A percentile compares a stretch with the other conserved stretches of the same genome.
Evolutionary conservation across 352 stramenopile species (phyloP).

Genomic region (Elongisporangium undulatum): DNA sequence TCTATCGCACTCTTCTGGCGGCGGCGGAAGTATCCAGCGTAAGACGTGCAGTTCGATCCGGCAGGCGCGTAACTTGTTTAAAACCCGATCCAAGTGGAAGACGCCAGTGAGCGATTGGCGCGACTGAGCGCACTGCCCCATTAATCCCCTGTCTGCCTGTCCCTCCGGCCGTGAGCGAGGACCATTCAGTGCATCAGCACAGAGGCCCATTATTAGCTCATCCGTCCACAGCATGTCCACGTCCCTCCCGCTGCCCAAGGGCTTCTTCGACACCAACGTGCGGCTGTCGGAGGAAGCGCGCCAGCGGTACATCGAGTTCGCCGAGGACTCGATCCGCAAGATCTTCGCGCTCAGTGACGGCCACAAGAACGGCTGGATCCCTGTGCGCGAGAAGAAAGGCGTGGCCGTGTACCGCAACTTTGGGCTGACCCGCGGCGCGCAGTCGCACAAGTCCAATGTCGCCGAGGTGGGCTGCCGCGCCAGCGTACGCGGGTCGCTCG

Average conservation of each 20-base stretch:
- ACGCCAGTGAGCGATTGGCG: background rate
- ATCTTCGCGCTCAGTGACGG: constrained; percentile 78
- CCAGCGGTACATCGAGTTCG: constrained; percentile 75
- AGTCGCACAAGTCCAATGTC: constrained; percentile 72
- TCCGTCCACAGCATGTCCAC: constrained; percentile 21
- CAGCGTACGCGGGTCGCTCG: constrained; percentile 59
- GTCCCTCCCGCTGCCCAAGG: constrained; percentile 62
- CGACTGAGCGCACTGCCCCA: background rate
- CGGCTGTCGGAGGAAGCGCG: constrained; percentile 67
- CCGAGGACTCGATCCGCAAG: constrained; percentile 77
- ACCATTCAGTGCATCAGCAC: background rate
- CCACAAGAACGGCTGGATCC: constrained; percentile 83
- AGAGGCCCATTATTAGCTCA: too few relatives aligned
- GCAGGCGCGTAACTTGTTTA: background rate
- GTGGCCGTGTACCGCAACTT: constrained; percentile 83
- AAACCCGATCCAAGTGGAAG: background rate
- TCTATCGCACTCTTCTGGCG: background rate
- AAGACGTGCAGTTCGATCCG: background rate
- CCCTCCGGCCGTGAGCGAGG: background rate
- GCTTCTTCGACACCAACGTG: constrained; percentile 70
- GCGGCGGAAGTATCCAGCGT: background rate
- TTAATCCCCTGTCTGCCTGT: background rate
- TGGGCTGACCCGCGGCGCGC: constrained; percentile 39
- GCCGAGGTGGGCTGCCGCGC: constrained; percentile 73
- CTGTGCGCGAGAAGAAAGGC: constrained; percentile 79